Conservation (phyloP, 331 rosid genomes). For the Arachis monticola region DNA sequence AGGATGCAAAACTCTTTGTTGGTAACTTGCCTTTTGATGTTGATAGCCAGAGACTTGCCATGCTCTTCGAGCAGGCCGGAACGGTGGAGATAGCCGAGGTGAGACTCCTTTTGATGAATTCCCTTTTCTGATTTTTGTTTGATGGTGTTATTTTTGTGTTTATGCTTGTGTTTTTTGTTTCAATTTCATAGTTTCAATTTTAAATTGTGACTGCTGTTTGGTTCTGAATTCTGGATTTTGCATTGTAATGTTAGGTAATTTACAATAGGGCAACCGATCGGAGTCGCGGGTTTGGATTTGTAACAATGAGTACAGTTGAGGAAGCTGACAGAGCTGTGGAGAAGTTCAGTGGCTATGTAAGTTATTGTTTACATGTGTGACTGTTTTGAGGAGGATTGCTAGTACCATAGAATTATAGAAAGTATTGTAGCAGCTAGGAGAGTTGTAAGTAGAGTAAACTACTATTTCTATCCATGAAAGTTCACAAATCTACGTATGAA, state of each 20-base stretch:
- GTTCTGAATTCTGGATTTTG: conserved; percentile 26
- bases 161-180: background rate
- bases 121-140: background rate
- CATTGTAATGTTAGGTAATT: conserved; percentile 66
- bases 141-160: background rate
- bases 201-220: background rate
- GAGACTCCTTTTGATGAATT: conserved; percentile 6
- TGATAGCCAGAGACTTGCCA: conserved; percentile 75
- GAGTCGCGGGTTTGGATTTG: conserved; percentile 98
- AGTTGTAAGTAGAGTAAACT: background rate
- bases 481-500: too few species aligned
- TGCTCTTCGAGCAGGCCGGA: conserved; percentile 80
- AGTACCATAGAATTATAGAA: background rate
- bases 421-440: background rate
- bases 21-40: conserved; percentile 92
- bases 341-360: conserved; percentile 71
- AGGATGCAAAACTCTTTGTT: conserved; percentile 84
- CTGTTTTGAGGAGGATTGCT: background rate
- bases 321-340: conserved; percentile 86
- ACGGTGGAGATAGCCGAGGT: conserved; percentile 92
- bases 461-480: background rate
- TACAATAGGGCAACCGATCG: conserved; percentile 79
- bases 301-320: conserved; percentile 86
- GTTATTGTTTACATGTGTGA: conserved; percentile 34
- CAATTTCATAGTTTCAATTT: background rate